These are phyloP conservation scores for Wickerhamomyces chambardii DNA, from an alignment of 805 yeast species.

Conservation along the genomic window DNA sequence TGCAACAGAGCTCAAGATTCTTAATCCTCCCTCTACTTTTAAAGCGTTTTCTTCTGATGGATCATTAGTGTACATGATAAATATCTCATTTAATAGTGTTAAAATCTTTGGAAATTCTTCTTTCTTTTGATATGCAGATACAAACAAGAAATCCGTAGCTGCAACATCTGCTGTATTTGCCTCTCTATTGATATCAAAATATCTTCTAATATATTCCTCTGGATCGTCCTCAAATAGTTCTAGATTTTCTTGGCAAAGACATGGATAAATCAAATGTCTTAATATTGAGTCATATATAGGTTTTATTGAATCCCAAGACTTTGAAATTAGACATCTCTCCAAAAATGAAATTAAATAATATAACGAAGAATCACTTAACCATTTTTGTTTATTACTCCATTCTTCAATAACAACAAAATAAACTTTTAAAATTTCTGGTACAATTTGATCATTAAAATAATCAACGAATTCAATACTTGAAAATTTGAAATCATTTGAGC, in stretches of 20 bases:
- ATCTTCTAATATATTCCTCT: constrained; percentile 70
- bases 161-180: constrained; percentile 68
- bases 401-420: constrained; percentile 39
- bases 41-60: constrained; percentile 35
- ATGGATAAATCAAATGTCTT: constrained; percentile 64
- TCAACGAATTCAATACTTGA: constrained; percentile 41
- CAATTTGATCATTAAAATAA: constrained; percentile 43
- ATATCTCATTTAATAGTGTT: constrained; percentile 45
- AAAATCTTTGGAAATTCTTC: constrained; percentile 43
- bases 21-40: constrained; percentile 73
- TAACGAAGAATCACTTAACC: constrained; percentile 61
- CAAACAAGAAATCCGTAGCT: constrained; percentile 64
- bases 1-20: constrained; percentile 69
- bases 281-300: constrained; percentile 59
- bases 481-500: constrained; percentile 23
- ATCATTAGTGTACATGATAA: constrained; percentile 23
- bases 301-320: constrained; percentile 52
- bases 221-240: constrained; percentile 78
- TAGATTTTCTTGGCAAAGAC: constrained; percentile 62
- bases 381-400: constrained; percentile 31
- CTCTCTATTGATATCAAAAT: constrained; percentile 59
- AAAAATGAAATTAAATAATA: constrained; percentile 59
- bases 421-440: constrained; percentile 63
- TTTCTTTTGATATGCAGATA: constrained; percentile 47
- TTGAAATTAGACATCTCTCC: constrained; percentile 48